Evolutionary conservation across 169 alveolate genomes (phyloP).

Genomic region (Plasmodium gonderi): DNA sequence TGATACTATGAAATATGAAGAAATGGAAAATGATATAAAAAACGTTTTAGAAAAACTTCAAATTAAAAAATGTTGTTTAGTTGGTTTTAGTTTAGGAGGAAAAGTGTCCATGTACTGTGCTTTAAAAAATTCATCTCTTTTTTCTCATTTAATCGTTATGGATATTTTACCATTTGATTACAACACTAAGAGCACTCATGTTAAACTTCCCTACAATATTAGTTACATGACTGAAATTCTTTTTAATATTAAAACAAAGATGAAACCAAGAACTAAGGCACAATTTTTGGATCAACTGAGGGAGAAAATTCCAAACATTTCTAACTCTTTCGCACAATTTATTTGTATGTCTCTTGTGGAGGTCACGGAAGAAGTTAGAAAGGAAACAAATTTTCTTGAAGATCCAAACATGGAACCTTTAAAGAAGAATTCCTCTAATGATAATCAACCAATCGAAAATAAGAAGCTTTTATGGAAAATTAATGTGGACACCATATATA

Average conservation of each 20-base stretch:
- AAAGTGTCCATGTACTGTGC: constrained; percentile 71
- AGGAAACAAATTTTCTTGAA: neutral
- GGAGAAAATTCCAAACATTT: constrained; percentile 19
- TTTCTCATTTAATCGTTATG: constrained; percentile 53
- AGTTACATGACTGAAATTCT: constrained; percentile 13
- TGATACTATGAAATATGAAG: constrained; percentile 41
- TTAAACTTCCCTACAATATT: constrained; percentile 36
- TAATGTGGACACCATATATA: constrained; percentile 55
- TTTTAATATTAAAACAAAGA: constrained; percentile 23
- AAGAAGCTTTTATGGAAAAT: constrained; percentile 53
- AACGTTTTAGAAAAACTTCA: constrained; percentile 30
- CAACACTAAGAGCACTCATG: neutral
- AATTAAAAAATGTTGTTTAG: constrained; percentile 55
- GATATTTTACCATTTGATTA: constrained; percentile 68
- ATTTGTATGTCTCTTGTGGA: constrained; percentile 58
- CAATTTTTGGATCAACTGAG: constrained; percentile 17
- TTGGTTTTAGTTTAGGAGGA: constrained; percentile 73
- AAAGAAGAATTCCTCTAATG: neutral
- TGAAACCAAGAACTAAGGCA: constrained; percentile 26
- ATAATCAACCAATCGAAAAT: neutral
- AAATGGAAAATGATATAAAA: constrained; percentile 58
- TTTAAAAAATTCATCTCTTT: constrained; percentile 27
- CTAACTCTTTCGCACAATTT: constrained; percentile 48
- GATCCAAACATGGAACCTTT: neutral
- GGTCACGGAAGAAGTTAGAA: neutral